Evolutionary conservation across 1,139 yeast genomes (phyloP).

Genomic region (Arxiozyma slooffiae): DNA sequence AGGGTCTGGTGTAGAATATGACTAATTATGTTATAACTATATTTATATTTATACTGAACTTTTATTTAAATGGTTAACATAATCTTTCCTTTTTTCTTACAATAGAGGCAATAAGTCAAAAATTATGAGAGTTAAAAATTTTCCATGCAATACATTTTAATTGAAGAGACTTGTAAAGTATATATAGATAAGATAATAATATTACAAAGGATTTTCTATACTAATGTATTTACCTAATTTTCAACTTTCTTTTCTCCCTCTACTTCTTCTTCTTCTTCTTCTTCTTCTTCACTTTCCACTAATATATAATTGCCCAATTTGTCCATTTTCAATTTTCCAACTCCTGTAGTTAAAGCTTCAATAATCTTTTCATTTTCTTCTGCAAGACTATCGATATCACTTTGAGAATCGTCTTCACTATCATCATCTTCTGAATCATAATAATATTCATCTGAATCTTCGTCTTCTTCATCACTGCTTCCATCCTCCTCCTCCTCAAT

Average conservation of each 20-base stretch:
- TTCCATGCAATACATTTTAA: background rate
- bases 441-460: slow-evolving; percentile 30
- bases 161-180: too few relatives aligned
- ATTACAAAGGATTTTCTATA: background rate
- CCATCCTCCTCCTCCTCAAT: slow-evolving; percentile 28
- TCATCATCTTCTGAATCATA: slow-evolving; percentile 29
- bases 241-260: background rate
- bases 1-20: slow-evolving; percentile 36
- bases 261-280: background rate
- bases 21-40: slow-evolving; percentile 8
- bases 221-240: background rate
- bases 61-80: background rate
- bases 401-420: slow-evolving; percentile 31
- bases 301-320: slow-evolving; percentile 70
- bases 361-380: slow-evolving; percentile 67
- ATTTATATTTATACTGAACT: too few relatives aligned
- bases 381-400: slow-evolving; percentile 34
- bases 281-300: slow-evolving; percentile 30
- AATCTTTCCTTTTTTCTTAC: background rate
- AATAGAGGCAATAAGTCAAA: background rate
- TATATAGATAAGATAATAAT: background rate
- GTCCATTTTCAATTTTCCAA: slow-evolving; percentile 59
- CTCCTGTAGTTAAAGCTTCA: slow-evolving; percentile 55
- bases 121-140: background rate
- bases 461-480: slow-evolving; percentile 19